These are phyloP conservation scores for Kodamaea laetipori DNA, from an alignment of 805 yeast genomes.

Conservation along the genomic window DNA sequence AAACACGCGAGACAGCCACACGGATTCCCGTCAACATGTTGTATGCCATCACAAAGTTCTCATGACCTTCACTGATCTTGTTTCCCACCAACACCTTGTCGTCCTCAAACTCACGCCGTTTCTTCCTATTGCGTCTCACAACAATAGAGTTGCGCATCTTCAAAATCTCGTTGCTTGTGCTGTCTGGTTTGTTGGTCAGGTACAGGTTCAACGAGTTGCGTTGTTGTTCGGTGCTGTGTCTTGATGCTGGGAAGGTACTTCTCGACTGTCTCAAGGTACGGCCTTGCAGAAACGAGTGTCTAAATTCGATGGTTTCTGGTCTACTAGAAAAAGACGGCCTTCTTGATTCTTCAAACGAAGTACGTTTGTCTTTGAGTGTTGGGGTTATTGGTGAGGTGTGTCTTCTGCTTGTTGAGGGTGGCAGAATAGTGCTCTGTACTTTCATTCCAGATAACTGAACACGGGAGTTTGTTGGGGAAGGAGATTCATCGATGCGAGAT, in stretches of 20 bases:
- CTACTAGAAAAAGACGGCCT: not conserved
- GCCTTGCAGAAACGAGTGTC: slow-evolving; percentile 11
- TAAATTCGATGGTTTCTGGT: slow-evolving; percentile 6
- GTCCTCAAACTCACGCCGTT: slow-evolving; percentile 48
- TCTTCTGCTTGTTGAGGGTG: slow-evolving; percentile 9
- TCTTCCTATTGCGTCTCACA: slow-evolving; percentile 46
- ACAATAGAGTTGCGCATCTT: slow-evolving; percentile 53
- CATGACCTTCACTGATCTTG: slow-evolving; percentile 89
- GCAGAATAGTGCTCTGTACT: not conserved
- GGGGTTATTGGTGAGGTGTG: slow-evolving; percentile 13
- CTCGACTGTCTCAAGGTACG: slow-evolving; percentile 14
- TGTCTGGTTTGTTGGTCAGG: slow-evolving; percentile 20
- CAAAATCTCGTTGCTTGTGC: slow-evolving; percentile 45
- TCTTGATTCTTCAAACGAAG: slow-evolving; percentile 1
- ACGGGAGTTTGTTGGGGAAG: not conserved
- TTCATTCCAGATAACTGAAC: not conserved
- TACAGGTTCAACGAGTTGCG: slow-evolving; percentile 2
- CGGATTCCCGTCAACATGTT: slow-evolving; percentile 97
- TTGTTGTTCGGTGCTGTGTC: not conserved
- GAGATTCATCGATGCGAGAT: not conserved
- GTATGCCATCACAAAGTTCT: slow-evolving; percentile 90
- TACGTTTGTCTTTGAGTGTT: slow-evolving; percentile 6
- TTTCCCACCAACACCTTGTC: slow-evolving; percentile 71
- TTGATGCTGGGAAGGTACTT: slow-evolving; percentile 22
- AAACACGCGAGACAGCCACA: slow-evolving; percentile 89